Base-by-base conservation (phyloP, 2,329 filamentous ascomycete genomes). In the Colletotrichum shisoi region DNA sequence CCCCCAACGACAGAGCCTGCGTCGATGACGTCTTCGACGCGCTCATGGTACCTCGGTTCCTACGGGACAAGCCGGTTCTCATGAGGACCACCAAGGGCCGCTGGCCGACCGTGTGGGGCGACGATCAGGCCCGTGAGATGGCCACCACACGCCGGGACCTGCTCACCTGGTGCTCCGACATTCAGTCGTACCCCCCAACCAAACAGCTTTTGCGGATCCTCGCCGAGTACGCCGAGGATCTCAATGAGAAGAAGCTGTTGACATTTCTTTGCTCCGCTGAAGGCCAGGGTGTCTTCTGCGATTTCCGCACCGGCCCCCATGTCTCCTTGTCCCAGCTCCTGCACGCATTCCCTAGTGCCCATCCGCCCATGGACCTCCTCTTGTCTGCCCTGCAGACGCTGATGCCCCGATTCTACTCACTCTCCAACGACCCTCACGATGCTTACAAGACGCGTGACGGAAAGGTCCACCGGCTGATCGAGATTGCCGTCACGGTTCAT, bases 101-200 rank as follows among this genome's bases (percentile, higher is more conserved):
- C 57, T 99, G 94, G 94, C 95, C 95, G 4, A 99, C 95, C 0
- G 96, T 99, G 57, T 99, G 95, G 95, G 95, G 94, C 48, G 92
- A 96, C 2, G 94, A 98, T 21, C 80, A 91, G 77, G 80, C 94
- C 7, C 88, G 95, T 63, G 90, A 95, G 76, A 83, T 99, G n/a
- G 83, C 94, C 63, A 97, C 94, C 3, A 98, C 94, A 0, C 89
- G 94, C 54, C 87, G 94, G 57, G 94, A 96, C 76, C 83, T 99
- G n/a, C 83, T 99, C 62, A 96, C 91, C 11, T 99, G 95, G 95
- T 97, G 94, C 76, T 89, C 91, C 31, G 95, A 99, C 76, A 88
- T 98, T 69, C 93, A 97, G 77, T 96, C 93, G 15, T 93, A 94
- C 72, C 90, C 94, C 1, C 94, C 95, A 0, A 96, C 91, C 40